phyloP scores from a whole-genome alignment of 768 basidiomycete genomes.

The Leccinum rimulosum region DNA sequence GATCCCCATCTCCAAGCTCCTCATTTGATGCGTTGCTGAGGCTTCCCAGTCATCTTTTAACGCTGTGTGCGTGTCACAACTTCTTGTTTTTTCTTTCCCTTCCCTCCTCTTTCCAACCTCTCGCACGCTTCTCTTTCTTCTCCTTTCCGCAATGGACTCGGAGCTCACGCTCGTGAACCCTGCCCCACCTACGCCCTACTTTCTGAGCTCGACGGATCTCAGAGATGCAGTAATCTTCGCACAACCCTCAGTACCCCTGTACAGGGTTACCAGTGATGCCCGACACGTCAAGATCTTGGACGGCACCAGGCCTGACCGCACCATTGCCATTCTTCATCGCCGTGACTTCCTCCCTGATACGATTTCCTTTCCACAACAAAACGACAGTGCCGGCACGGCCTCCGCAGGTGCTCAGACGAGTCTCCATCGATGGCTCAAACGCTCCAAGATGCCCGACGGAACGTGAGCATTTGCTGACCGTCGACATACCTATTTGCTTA shows the following conservation, averaged over 20 bases:
- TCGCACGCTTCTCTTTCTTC: background rate
- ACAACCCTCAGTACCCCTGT: constrained; percentile 21
- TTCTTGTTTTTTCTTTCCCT: background rate
- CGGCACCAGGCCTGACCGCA: constrained; percentile 4
- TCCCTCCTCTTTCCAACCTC: background rate
- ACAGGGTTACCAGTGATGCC: constrained; percentile 22
- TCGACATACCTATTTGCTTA: background rate
- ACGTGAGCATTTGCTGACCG: constrained; percentile 20
- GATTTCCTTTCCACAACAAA: constrained; percentile 25
- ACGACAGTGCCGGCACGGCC: background rate
- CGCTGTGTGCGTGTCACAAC: background rate
- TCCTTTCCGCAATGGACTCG: constrained; percentile 26
- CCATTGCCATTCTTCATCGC: constrained; percentile 26
- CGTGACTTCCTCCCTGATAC: constrained; percentile 28
- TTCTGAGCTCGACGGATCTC: constrained; percentile 19
- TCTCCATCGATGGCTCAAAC: constrained; percentile 29
- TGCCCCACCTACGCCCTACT: constrained; percentile 28
- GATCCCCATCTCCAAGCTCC: background rate
- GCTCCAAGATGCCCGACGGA: constrained; percentile 22
- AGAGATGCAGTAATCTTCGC: constrained; percentile 21
- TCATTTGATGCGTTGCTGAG: constrained; percentile 3
- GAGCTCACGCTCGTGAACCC: constrained; percentile 25
- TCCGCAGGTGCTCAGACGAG: constrained; percentile 4
- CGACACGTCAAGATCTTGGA: constrained; percentile 19
- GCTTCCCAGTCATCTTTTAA: background rate